Conservation (phyloP, 495 filamentous ascomycete genomes). For the Penicillium lividum region DNA sequence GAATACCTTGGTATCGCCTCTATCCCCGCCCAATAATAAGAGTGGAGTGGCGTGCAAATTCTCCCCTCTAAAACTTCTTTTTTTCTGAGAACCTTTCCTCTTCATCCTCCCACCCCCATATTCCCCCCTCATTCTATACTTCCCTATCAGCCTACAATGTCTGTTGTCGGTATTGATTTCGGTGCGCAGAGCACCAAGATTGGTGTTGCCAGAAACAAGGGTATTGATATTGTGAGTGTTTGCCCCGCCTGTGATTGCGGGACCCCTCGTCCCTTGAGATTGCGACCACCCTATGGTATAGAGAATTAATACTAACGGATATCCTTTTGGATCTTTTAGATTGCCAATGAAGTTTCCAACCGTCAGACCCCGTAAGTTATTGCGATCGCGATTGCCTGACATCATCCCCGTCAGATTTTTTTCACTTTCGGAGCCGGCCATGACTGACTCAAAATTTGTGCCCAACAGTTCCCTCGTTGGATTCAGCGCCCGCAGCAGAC, state of each 20-base stretch:
- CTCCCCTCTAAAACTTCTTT: constrained; percentile 37
- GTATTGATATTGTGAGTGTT: constrained; percentile 95
- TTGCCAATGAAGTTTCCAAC: constrained; percentile 99
- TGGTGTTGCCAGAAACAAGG: constrained; percentile 94
- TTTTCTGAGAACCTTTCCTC: constrained; percentile 23
- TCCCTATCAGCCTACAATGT: constrained; percentile 53
- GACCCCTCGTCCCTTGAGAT: constrained; percentile 7
- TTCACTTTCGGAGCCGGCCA: background rate
- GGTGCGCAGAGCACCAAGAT: constrained; percentile 96
- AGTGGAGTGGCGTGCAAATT: constrained; percentile 47
- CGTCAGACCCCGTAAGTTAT: constrained; percentile 88
- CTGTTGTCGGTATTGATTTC: constrained; percentile 89
- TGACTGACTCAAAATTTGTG: constrained; percentile 34
- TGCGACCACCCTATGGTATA: background rate
- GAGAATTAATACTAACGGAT: constrained; percentile 26
- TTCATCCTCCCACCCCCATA: constrained; percentile 19
- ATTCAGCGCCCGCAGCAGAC: constrained; percentile 90
- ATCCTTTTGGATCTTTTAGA: constrained; percentile 52
- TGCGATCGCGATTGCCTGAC: constrained; percentile 4
- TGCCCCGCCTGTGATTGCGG: constrained; percentile 24
- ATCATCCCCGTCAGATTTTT: constrained; percentile 19
- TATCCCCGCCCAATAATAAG: constrained; percentile 30
- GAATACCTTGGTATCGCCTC: constrained; percentile 19
- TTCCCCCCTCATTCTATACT: constrained; percentile 18
- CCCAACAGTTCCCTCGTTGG: constrained; percentile 79